These are phyloP conservation scores for Kurtzmaniella quercitrusa DNA, from an alignment of 1,139 yeast genomes.

Conservation along the genomic window DNA sequence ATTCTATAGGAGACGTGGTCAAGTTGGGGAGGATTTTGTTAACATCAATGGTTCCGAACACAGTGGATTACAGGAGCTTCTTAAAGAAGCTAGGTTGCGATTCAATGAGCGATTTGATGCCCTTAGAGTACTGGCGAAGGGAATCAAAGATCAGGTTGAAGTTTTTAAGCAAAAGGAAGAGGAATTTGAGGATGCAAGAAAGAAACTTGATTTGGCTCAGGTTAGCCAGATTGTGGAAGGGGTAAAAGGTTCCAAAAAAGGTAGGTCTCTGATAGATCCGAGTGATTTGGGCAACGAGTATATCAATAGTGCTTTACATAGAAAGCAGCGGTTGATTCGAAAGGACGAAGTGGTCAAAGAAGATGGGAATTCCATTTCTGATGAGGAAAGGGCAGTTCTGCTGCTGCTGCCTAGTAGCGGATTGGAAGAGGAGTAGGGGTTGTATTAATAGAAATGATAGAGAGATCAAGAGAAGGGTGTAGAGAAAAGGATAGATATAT, in stretches of 20 bases:
- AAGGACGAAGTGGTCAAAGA: conserved; percentile 20
- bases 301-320: conserved; percentile 16
- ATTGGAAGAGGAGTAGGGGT: neutral
- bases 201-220: conserved; percentile 7
- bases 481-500: too few relatives aligned
- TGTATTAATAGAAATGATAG: neutral
- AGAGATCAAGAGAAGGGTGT: too few relatives aligned
- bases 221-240: conserved; percentile 7
- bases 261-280: conserved; percentile 8
- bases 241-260: conserved; percentile 10
- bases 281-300: conserved; percentile 12
- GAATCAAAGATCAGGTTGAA: conserved; percentile 15
- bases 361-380: neutral
- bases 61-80: conserved; percentile 20
- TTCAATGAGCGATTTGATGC: conserved; percentile 12
- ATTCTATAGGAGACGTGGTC: conserved; percentile 65
- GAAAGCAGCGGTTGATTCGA: conserved; percentile 34
- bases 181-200: conserved; percentile 9
- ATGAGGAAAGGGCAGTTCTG: neutral
- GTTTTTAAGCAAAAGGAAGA: conserved; percentile 9
- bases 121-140: conserved; percentile 11
- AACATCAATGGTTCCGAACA: neutral
- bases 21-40: conserved; percentile 2
- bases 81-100: conserved; percentile 20
- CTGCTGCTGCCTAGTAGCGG: neutral